Evolutionary conservation across 176 grass and related monocot genomes (phyloP).

Genomic region (Oryza glaberrima): DNA sequence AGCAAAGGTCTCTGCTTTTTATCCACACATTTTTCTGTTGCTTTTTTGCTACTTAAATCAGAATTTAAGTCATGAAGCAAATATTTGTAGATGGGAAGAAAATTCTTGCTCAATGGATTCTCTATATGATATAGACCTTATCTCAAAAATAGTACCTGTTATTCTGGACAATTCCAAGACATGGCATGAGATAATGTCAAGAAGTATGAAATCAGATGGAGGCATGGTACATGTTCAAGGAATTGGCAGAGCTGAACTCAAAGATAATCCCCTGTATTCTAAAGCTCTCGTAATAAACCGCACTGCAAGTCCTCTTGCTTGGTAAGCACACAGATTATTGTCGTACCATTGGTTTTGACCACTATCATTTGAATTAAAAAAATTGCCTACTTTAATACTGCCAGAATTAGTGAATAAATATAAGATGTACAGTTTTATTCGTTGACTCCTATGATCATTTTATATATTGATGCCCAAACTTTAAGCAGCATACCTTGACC

Average conservation of each 20-base stretch:
- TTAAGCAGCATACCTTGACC: background rate
- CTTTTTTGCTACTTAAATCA: background rate
- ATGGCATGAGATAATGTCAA: constrained; percentile 59
- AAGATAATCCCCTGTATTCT: constrained; percentile 62
- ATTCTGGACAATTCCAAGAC: constrained; percentile 77
- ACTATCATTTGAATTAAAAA: background rate
- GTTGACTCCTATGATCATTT: background rate
- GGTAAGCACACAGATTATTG: constrained; percentile 50
- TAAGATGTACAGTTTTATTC: constrained; percentile 24
- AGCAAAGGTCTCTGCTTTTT: constrained; percentile 52
- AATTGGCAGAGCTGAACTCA: constrained; percentile 73
- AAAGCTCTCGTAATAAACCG: constrained; percentile 66
- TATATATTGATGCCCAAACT: background rate
- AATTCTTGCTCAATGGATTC: constrained; percentile 80
- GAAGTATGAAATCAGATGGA: constrained; percentile 55
- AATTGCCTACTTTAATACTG: background rate
- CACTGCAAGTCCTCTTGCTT: constrained; percentile 85
- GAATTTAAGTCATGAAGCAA: constrained; percentile 30
- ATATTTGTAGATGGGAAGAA: constrained; percentile 64
- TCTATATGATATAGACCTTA: constrained; percentile 70
- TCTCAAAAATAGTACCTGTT: constrained; percentile 68
- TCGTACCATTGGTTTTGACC: constrained; percentile 5
- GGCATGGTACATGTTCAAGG: constrained; percentile 61
- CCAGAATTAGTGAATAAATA: background rate
- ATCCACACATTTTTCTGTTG: background rate